Evolutionary conservation across 805 yeast species (phyloP), one percentile per base, ranked within the genome.

Genomic region (Candida coquimbonensis): DNA sequence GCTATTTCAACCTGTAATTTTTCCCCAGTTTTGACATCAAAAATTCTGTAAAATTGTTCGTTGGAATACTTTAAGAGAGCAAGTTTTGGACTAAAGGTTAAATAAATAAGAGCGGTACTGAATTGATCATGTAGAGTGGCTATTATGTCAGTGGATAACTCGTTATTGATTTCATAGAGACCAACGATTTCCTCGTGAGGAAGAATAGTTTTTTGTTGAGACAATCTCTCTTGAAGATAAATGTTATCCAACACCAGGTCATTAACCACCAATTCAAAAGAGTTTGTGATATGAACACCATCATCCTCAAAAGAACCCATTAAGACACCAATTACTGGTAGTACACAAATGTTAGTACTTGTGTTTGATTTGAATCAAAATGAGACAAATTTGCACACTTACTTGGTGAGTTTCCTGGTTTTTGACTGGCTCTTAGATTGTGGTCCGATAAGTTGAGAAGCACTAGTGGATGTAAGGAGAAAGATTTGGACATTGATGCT

Each of bases 391-490:
- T 6, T n/a, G 7, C 8, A 9, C 3, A 47, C 50, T 21, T 38
- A 47, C 50, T 14, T 14, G 44, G 41, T 26, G 19, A n/a, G 11
- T 33, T 27, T 7, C 26, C 35, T 9, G 19, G 33, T 14, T 35
- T 33, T 26, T 47, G 52, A 9, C 26, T 3, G n/a, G 40, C 38
- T 33, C 52, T 44, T 14, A 31, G 16, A 31, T 43, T 39, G 8
- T 49, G 52, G 14, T 49, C 52, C 4, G 52, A 46, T 4, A 49
- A 13, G 32, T 47, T 49, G 21, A 49, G 41, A 5, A 49, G 40
- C 5, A 42, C 42, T 3, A 49, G 39, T 1, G 52, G 52, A 35
- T 49, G 52, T 3, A 49, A 38, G 5, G 46, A 25, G 14, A 42
- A 40, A 8, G 43, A 31, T 7, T 21, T 7, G 8, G 27, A 21